Evolutionary conservation across 2,329 filamentous ascomycete species (phyloP), one percentile per base, ranked within the genome.

Genomic region (Aurifilum marmelostoma): DNA sequence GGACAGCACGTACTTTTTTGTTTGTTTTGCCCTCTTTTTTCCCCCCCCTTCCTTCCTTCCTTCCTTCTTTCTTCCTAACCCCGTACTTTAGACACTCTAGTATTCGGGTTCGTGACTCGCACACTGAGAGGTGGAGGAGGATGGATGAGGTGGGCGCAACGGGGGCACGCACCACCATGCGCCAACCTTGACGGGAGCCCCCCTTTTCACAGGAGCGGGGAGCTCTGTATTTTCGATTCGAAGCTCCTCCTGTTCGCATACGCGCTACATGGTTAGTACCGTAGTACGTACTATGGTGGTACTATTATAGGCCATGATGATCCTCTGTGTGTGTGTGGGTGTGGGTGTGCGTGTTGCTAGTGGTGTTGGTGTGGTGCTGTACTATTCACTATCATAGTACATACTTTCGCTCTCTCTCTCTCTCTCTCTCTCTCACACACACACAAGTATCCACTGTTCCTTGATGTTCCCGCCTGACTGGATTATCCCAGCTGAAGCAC

Each of bases 201-300:
- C 60, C 60, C 50, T 63, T 63, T 63, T 41, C 2, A 29, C 39
- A 18, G 41, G 27, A 34, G 60, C 60, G 60, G 37, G 60, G 60
- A 61, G 59, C 29, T 34, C n/a, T n/a, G n/a, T n/a, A n/a, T n/a
- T 34, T 39, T 39, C 27, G 60, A 63, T 18, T 41, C 60, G 47
- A 50, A n/a, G 39, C 60, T 63, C 41, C 60, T 63, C 60, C 60
- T 62, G 32, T 27, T 52, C 50, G 24, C 50, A 52, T 52, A 27
- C 43, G n/a, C n/a, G n/a, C n/a, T n/a, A n/a, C n/a, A n/a, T n/a
- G n/a, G n/a, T n/a, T n/a, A n/a, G n/a, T n/a, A n/a, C n/a, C n/a
- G n/a, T 3, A 32, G 11, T 12, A 39, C 4, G 56, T 24, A 34
- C 58, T 34, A 11, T 60, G 29, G 7, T 24, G 34, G n/a, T 60